Conservation (phyloP, 805 yeast species). For the Ogataea pignaliae region DNA sequence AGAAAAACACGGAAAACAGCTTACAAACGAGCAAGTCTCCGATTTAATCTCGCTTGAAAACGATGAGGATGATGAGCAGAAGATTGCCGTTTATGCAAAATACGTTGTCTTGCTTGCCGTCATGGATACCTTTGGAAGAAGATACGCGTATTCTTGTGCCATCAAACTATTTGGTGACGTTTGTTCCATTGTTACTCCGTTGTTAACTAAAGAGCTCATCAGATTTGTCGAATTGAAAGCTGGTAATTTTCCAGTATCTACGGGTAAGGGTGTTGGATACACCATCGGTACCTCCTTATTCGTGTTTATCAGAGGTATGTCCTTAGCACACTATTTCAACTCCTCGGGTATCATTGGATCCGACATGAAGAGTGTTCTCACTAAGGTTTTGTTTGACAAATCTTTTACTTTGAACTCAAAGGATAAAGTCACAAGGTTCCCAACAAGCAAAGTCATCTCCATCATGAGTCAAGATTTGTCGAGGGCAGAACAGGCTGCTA, state of each 20-base stretch:
- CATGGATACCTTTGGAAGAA: constrained; percentile 43
- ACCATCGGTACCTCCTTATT: constrained; percentile 65
- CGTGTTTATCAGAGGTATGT: constrained; percentile 42
- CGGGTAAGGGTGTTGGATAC: constrained; percentile 68
- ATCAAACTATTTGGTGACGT: constrained; percentile 41
- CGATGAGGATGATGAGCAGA: background rate
- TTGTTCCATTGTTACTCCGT: constrained; percentile 52
- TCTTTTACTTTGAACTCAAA: constrained; percentile 54
- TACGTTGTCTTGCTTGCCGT: constrained; percentile 28
- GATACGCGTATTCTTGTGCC: constrained; percentile 36
- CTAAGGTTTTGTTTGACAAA: constrained; percentile 63
- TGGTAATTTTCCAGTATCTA: constrained; percentile 34
- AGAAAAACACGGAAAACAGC: constrained; percentile 3
- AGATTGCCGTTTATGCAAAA: constrained; percentile 13
- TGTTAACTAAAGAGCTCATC: constrained; percentile 59
- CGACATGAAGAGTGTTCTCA: constrained; percentile 60
- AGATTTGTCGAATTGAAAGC: constrained; percentile 51
- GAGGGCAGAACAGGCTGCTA: constrained; percentile 67
- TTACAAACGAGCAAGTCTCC: constrained; percentile 40
- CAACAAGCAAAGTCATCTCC: constrained; percentile 68
- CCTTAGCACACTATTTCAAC: constrained; percentile 59
- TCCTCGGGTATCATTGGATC: constrained; percentile 59
- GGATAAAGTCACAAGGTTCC: constrained; percentile 54
- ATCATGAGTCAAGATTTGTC: constrained; percentile 76
- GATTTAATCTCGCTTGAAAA: constrained; percentile 42